Evolutionary conservation across 2,329 filamentous ascomycete genomes (phyloP), one percentile per base, ranked within the genome.

Genomic region (Fusarium torulosum): DNA sequence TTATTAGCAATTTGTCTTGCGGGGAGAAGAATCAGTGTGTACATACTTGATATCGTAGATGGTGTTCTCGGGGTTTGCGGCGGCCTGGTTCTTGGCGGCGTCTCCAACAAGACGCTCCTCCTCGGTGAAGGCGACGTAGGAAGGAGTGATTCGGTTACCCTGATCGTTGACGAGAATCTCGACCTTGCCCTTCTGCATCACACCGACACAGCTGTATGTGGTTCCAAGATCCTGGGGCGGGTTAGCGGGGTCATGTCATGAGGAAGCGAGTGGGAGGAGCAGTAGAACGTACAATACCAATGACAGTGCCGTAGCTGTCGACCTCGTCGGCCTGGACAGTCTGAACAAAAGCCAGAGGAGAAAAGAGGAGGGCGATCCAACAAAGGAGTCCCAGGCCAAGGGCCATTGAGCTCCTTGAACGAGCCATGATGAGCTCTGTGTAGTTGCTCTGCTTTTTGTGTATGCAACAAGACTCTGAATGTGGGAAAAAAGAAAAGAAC

Each of bases 51-150:
- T 85, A 77, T 95, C 92, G 77, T 85, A 95, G 78, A 95, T 87
- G 53, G 92, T 95, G 77, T 90, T 88, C 73, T 77, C 82, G 44
- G 92, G 92, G 86, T 95, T 95, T 57, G 89, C 82, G 67, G 92
- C 90, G 77, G 92, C 94, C 86, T 97, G 94, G 85, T 97, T 96
- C 90, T 97, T 97, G 76, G 94, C 94, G 76, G 96, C 93, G 82
- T 99, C 96, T 87, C 96, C 96, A 74, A 99, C 94, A 72, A 99
- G 87, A 79, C 96, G 91, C 84, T 98, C 96, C 70, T 97, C 94
- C 76, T 98, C 94, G 81, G 94, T 98, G 82, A 97, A 97, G 77
- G 93, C 94, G 79, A 97, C 94, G 82, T 96, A 97, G 70, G 93
- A 97, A 56, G 94, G 94, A 75, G 94, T 97, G 74, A 97, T 97